Evolutionary conservation across 768 basidiomycete genomes (phyloP).

Genomic region (Gymnopilus dilepis): DNA sequence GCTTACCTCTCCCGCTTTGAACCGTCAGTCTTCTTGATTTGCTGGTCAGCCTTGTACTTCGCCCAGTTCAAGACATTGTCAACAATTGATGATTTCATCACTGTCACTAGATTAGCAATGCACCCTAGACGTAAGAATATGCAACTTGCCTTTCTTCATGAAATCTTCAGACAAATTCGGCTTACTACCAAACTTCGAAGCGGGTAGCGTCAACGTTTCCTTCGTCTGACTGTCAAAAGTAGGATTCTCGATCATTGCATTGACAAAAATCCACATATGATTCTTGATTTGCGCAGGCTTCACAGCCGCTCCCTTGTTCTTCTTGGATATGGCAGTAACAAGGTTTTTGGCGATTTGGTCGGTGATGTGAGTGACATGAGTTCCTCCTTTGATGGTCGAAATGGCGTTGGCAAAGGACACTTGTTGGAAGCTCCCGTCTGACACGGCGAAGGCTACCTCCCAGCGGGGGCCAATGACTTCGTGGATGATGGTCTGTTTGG

Average conservation of each 20-base stretch:
- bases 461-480: slow-evolving; percentile 84
- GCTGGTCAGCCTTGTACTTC: slow-evolving; percentile 94
- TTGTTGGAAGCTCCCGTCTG: slow-evolving; percentile 90
- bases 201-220: slow-evolving; percentile 87
- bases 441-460: slow-evolving; percentile 95
- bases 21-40: slow-evolving; percentile 96
- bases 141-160: slow-evolving; percentile 84
- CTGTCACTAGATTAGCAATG: slow-evolving; percentile 33
- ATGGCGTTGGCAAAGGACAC: slow-evolving; percentile 99
- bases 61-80: slow-evolving; percentile 96
- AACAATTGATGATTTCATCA: slow-evolving; percentile 86
- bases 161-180: slow-evolving; percentile 88
- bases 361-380: slow-evolving; percentile 84
- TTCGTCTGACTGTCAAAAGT: slow-evolving; percentile 99
- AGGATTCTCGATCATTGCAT: slow-evolving; percentile 94
- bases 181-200: slow-evolving; percentile 90
- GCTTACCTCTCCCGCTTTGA: slow-evolving; percentile 82
- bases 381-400: slow-evolving; percentile 94
- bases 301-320: slow-evolving; percentile 96
- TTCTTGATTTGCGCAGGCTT: slow-evolving; percentile 94
- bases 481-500: slow-evolving; percentile 81
- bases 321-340: slow-evolving; percentile 85
- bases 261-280: slow-evolving; percentile 98
- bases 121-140: neutral
- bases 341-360: slow-evolving; percentile 91